Percentiles rank a stretch among this genome's conserved stretches.
Conservation (phyloP, 1,284 basidiomycete genomes). For the Leucoagaricus sp. region DNA sequence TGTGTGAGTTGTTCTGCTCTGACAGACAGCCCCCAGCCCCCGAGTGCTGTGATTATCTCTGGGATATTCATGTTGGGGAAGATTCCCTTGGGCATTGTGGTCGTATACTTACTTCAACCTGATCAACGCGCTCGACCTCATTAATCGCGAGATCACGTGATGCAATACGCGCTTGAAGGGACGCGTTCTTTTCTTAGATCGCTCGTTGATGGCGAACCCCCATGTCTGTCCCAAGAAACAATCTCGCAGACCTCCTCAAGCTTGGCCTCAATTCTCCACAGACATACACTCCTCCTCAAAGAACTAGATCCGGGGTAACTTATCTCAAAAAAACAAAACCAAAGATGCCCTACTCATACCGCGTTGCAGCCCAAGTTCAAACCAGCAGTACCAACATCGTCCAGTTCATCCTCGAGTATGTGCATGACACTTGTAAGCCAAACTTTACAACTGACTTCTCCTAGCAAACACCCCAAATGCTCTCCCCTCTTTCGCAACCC, state of each 20-base stretch:
- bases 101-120: not conserved
- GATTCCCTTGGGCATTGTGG: conserved; percentile 42
- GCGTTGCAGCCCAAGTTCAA: conserved; percentile 37
- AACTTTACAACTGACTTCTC: conserved; percentile 7
- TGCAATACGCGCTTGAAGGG: not conserved
- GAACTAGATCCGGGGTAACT: conserved; percentile 1
- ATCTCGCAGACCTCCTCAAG: conserved; percentile 39
- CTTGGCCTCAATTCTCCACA: conserved; percentile 17
- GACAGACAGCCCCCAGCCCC: conserved; percentile 66
- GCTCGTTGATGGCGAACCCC: not conserved
- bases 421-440: not conserved
- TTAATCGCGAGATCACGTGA: conserved; percentile 8
- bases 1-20: conserved; percentile 69
- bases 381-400: conserved; percentile 24
- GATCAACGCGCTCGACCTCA: not conserved
- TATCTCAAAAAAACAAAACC: not conserved
- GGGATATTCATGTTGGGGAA: conserved; percentile 64
- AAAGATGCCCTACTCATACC: not conserved
- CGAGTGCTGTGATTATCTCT: conserved; percentile 63
- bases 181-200: not conserved
- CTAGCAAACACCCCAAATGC: conserved; percentile 23
- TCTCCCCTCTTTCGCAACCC: conserved; percentile 44
- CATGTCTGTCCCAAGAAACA: conserved; percentile 35
- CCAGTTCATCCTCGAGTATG: too few relatives aligned
- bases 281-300: conserved; percentile 13